phyloP scores from a whole-genome alignment of 352 stramenopile species.

The Globisporangium takayamanum region DNA sequence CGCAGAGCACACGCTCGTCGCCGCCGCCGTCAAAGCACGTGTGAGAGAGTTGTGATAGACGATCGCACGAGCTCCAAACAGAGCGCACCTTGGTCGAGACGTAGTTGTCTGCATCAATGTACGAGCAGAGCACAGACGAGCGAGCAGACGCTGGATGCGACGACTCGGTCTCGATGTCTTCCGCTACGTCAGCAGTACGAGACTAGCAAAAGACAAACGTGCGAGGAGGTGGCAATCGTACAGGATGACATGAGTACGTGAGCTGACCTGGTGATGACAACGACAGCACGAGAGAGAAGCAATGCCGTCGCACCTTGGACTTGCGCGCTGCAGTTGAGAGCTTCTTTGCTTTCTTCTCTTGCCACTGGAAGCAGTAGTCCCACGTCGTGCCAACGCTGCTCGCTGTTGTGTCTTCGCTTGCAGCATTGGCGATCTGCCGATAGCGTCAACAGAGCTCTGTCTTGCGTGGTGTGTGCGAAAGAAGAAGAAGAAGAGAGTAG shows the following conservation, averaged over 20 bases:
- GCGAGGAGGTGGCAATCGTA: too few species aligned
- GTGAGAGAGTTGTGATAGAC: background rate
- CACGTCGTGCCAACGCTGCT: slow-evolving; percentile 29
- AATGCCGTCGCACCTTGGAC: slow-evolving; percentile 2
- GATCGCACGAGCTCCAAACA: background rate
- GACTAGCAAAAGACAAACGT: background rate
- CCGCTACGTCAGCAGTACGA: background rate
- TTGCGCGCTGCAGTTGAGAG: background rate
- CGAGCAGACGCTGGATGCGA: background rate
- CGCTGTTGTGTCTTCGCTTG: background rate
- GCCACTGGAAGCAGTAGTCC: slow-evolving; percentile 48
- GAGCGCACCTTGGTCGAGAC: slow-evolving; percentile 20
- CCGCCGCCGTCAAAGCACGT: slow-evolving; percentile 8
- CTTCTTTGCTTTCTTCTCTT: slow-evolving; percentile 32
- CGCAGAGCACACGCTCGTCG: slow-evolving; percentile 27
- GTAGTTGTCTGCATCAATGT: slow-evolving; percentile 54
- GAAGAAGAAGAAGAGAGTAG: background rate
- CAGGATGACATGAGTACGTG: background rate
- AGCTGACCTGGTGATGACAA: background rate
- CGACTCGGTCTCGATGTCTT: slow-evolving; percentile 9
- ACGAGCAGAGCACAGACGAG: slow-evolving; percentile 16
- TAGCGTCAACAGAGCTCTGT: background rate
- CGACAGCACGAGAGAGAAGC: background rate
- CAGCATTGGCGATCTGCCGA: slow-evolving; percentile 3
- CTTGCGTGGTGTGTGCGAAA: background rate